These are phyloP conservation scores for Tulasnella sp. DNA, from an alignment of 768 basidiomycete genomes.

Conservation along the genomic window DNA sequence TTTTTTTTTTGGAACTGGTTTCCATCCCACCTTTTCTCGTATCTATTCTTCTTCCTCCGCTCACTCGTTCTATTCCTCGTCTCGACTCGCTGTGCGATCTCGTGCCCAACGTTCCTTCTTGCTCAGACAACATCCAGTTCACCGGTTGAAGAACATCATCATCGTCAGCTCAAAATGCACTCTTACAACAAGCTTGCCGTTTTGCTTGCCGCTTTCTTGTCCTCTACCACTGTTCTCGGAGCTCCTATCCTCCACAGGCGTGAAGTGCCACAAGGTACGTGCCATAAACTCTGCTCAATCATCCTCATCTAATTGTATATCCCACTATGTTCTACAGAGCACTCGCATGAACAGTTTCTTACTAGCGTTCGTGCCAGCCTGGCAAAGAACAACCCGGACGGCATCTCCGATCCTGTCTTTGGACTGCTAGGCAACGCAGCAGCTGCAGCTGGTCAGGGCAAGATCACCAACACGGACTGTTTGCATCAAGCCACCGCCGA, in stretches of 20 bases:
- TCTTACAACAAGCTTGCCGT: slow-evolving; percentile 29
- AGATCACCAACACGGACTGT: slow-evolving; percentile 47
- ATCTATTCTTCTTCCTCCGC: neutral
- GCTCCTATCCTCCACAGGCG: slow-evolving; percentile 39
- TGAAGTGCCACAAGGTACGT: slow-evolving; percentile 58
- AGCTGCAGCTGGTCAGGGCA: slow-evolving; percentile 44
- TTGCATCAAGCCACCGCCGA: slow-evolving; percentile 38
- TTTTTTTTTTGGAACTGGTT: slow-evolving; percentile 16
- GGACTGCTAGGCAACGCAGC: slow-evolving; percentile 55
- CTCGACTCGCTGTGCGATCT: neutral
- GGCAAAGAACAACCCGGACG: slow-evolving; percentile 45
- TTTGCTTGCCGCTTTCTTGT: slow-evolving; percentile 31
- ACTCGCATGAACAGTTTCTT: slow-evolving; percentile 53
- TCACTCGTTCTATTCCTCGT: slow-evolving; percentile 2
- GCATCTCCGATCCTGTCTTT: slow-evolving; percentile 49
- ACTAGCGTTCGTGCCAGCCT: slow-evolving; percentile 41
- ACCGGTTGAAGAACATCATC: neutral
- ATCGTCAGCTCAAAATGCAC: too few relatives aligned
- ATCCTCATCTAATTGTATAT: neutral
- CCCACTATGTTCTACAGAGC: slow-evolving; percentile 33
- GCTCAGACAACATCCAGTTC: neutral
- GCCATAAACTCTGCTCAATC: neutral
- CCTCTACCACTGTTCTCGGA: slow-evolving; percentile 24
- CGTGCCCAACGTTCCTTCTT: neutral
- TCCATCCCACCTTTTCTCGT: slow-evolving; percentile 3